Conservation (phyloP, 2,329 filamentous ascomycete genomes). For the Ophiostoma sp. region DNA sequence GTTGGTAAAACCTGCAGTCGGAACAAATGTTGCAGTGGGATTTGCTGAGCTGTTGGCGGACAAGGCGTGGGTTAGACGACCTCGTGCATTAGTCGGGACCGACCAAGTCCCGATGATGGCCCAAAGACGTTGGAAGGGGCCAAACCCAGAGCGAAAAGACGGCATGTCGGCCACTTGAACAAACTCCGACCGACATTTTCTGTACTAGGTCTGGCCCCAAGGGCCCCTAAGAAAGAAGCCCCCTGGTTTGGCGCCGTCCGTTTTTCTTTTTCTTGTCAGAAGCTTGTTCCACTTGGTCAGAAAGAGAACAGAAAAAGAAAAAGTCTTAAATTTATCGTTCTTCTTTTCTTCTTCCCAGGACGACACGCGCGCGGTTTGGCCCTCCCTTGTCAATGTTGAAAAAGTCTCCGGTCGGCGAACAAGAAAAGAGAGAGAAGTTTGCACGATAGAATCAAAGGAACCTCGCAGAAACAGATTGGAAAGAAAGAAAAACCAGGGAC, state of each 20-base stretch:
- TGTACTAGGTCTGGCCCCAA: not conserved
- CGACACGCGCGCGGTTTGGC: not conserved
- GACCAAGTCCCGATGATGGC: constrained; percentile 1
- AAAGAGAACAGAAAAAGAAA: not conserved
- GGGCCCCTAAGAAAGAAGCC: not conserved
- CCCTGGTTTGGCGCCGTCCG: not conserved
- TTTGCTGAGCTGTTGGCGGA: not conserved
- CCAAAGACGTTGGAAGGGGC: not conserved
- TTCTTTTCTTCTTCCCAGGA: not conserved
- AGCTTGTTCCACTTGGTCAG: not conserved
- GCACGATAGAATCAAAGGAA: not conserved
- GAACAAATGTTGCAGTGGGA: not conserved
- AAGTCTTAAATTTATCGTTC: not conserved
- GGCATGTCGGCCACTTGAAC: not conserved
- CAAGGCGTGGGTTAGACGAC: too few species aligned
- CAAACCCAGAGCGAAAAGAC: not conserved
- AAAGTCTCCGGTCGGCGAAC: not conserved
- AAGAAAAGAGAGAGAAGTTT: not conserved
- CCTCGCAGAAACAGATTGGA: not conserved
- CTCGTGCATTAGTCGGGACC: constrained; percentile 9
- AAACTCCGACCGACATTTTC: not conserved
- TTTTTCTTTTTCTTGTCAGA: not conserved
- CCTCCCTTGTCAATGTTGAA: not conserved
- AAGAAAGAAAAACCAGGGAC: not conserved
- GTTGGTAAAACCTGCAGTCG: not conserved